A percentile compares a stretch with the other conserved stretches of the same genome.
phyloP scores from a whole-genome alignment of 169 alveolate species.

The Nephromyces sp. region DNA sequence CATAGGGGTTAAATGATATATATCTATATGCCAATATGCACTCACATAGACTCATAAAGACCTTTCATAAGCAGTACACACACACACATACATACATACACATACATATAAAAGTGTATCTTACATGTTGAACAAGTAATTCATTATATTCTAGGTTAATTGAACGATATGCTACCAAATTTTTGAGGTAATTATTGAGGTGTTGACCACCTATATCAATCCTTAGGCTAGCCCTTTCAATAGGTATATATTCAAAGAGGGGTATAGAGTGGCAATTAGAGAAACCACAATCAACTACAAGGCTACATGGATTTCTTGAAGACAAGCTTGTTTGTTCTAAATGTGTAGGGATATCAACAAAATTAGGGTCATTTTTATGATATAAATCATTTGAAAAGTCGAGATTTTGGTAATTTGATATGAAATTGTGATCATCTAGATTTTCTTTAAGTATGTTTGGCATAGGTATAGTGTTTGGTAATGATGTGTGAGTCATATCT shows the following conservation, averaged over 20 bases:
- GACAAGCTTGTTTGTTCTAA: neutral
- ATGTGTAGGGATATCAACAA: neutral
- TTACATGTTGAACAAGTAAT: slow-evolving; percentile 57
- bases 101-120: neutral
- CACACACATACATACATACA: neutral
- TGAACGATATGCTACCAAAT: slow-evolving; percentile 53
- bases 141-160: slow-evolving; percentile 65
- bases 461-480: neutral
- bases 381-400: neutral
- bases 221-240: slow-evolving; percentile 65
- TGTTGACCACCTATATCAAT: slow-evolving; percentile 55
- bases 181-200: slow-evolving; percentile 60
- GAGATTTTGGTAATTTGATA: neutral
- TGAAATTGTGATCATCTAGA: neutral
- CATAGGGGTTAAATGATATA: too few relatives aligned
- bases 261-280: slow-evolving; percentile 62
- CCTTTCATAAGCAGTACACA: too few relatives aligned
- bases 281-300: slow-evolving; percentile 70
- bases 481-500: neutral
- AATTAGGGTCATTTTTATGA: neutral
- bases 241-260: slow-evolving; percentile 50
- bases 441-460: neutral
- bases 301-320: slow-evolving; percentile 48
- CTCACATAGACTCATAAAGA: too few relatives aligned
- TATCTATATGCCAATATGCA: too few relatives aligned